Percentiles rank a stretch among this genome's conserved stretches.
phyloP scores from a whole-genome alignment of 768 basidiomycete genomes.

The Kwoniella europaea region DNA sequence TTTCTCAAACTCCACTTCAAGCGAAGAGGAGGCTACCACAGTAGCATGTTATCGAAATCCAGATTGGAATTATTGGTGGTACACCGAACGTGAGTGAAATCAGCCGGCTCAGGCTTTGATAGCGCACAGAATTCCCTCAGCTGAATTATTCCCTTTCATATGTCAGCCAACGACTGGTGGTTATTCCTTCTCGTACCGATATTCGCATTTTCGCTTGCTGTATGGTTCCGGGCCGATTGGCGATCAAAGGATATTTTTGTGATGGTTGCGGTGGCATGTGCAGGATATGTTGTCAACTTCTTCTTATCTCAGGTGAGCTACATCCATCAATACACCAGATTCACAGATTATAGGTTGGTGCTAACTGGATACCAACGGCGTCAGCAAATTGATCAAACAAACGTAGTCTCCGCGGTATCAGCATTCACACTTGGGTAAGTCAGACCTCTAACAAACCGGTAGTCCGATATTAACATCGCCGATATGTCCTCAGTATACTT shows the following conservation, averaged over 20 bases:
- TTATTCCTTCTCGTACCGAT: slow-evolving; percentile 46
- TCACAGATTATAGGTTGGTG: too few species aligned
- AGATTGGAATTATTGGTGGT: slow-evolving; percentile 43
- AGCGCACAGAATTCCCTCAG: neutral
- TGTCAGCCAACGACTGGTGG: slow-evolving; percentile 38
- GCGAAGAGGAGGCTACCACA: slow-evolving; percentile 24
- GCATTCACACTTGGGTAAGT: slow-evolving; percentile 48
- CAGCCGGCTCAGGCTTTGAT: too few species aligned
- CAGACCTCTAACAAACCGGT: neutral
- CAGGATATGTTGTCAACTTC: slow-evolving; percentile 45
- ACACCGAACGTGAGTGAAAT: slow-evolving; percentile 27
- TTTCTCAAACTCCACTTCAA: slow-evolving; percentile 43
- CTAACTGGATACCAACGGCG: neutral
- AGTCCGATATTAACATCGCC: too few species aligned
- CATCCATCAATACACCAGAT: neutral
- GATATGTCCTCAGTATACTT: slow-evolving; percentile 19
- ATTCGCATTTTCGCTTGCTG: slow-evolving; percentile 43
- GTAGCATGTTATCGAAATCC: slow-evolving; percentile 46
- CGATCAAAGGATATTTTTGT: slow-evolving; percentile 45
- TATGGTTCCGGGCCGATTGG: slow-evolving; percentile 50
- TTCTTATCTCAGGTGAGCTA: slow-evolving; percentile 26
- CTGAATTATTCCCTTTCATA: neutral
- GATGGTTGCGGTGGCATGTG: slow-evolving; percentile 40
- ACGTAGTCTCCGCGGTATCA: slow-evolving; percentile 44
- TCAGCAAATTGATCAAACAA: slow-evolving; percentile 38